These are phyloP conservation scores for Lactarius trivialis DNA, from an alignment of 768 basidiomycete genomes.

Conservation along the genomic window DNA sequence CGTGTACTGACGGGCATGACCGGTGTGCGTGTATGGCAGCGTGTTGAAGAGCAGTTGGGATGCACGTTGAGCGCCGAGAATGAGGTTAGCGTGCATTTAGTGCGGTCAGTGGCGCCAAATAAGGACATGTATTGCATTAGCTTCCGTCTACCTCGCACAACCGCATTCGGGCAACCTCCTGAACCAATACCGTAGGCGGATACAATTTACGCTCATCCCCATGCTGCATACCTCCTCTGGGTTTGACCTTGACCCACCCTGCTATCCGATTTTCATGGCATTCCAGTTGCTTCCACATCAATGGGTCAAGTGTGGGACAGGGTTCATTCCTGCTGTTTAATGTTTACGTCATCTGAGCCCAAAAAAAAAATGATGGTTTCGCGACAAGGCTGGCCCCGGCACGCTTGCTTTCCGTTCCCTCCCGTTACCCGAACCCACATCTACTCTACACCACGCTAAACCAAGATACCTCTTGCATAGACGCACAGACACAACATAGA, in stretches of 20 bases:
- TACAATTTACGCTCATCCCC: neutral
- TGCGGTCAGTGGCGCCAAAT: constrained; percentile 89
- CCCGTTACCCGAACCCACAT: neutral
- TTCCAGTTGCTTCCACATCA: neutral
- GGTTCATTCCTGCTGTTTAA: neutral
- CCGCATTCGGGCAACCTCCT: constrained; percentile 30
- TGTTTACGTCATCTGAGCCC: constrained; percentile 16
- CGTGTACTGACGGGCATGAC: constrained; percentile 3
- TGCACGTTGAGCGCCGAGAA: constrained; percentile 41
- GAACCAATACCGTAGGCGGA: neutral
- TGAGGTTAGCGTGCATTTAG: constrained; percentile 57
- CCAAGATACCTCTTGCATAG: constrained; percentile 1
- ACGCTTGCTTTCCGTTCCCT: constrained; percentile 8
- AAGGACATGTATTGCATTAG: constrained; percentile 98
- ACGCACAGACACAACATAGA: constrained; percentile 10
- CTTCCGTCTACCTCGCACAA: constrained; percentile 59
- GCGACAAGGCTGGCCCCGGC: neutral
- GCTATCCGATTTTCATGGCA: neutral
- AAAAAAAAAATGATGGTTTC: neutral
- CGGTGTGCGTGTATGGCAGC: constrained; percentile 35
- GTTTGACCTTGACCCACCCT: neutral
- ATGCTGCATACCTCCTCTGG: neutral
- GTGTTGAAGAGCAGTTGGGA: constrained; percentile 64
- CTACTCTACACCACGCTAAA: neutral
- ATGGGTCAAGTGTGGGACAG: neutral